phyloP scores from a whole-genome alignment of 2,329 filamentous ascomycete species.

The Volutella citrinella region DNA sequence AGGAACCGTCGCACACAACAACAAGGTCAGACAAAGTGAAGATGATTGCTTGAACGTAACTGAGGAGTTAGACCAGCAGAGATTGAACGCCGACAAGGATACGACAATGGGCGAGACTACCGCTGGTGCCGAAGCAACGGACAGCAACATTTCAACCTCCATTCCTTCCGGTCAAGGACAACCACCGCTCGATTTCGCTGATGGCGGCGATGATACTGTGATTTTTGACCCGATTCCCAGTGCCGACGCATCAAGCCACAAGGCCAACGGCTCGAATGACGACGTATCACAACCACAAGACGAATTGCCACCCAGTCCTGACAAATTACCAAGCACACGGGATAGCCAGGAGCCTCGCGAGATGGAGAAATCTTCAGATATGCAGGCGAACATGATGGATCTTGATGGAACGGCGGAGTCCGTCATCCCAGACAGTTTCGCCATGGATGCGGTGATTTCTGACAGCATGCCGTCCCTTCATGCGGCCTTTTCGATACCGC shows the following conservation, averaged over 20 bases:
- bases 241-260: constrained; percentile 15
- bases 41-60: constrained; percentile 18
- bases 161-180: constrained; percentile 28
- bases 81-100: constrained; percentile 25
- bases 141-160: constrained; percentile 20
- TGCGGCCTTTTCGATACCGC: no score
- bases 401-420: no score
- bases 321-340: no score
- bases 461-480: constrained; percentile 22
- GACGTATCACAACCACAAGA: no score
- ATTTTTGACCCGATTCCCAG: constrained; percentile 21
- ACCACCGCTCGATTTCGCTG: constrained; percentile 18
- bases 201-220: constrained; percentile 17
- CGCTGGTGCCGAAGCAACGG: no score
- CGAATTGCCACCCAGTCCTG: no score
- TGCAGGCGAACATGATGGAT: no score
- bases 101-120: no score
- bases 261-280: no score
- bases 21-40: constrained; percentile 25
- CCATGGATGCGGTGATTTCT: constrained; percentile 18
- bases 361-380: no score
- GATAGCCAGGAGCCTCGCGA: no score
- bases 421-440: constrained; percentile 6
- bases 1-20: no score
- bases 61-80: constrained; percentile 27